Conservation (phyloP, 1,139 yeast species). For the Taiozyma onychis region DNA sequence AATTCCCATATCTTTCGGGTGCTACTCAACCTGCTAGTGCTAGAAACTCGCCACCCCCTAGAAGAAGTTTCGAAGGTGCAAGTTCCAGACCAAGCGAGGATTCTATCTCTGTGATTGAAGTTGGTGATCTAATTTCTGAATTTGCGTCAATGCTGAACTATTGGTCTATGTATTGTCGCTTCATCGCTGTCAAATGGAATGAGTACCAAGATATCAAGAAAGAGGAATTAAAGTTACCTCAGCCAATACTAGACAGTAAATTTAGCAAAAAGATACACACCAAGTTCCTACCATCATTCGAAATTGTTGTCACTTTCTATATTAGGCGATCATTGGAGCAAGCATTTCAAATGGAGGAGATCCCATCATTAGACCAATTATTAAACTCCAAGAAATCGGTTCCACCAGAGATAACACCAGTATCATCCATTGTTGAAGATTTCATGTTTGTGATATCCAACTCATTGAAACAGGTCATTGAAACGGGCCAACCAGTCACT, state of each 20-base stretch:
- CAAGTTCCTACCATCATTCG: conserved; percentile 56
- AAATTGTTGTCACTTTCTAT: conserved; percentile 57
- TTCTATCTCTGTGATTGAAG: conserved; percentile 41
- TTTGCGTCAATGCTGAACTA: conserved; percentile 72
- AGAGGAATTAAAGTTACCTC: conserved; percentile 36
- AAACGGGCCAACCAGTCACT: conserved; percentile 53
- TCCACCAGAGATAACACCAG: conserved; percentile 38
- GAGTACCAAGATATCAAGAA: conserved; percentile 30
- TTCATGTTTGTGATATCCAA: conserved; percentile 66
- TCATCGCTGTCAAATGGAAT: conserved; percentile 63
- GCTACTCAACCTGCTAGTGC: conserved; percentile 9
- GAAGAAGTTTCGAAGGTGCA: conserved; percentile 23
- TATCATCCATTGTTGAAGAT: conserved; percentile 86
- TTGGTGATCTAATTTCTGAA: conserved; percentile 59
- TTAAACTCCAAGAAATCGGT: conserved; percentile 10
- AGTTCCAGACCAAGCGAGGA: conserved; percentile 23
- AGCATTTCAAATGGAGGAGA: conserved; percentile 73
- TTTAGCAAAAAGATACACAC: conserved; percentile 54
- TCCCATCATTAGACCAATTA: conserved; percentile 41
- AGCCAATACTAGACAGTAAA: conserved; percentile 52
- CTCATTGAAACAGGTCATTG: conserved; percentile 52
- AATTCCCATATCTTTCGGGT: conserved; percentile 43
- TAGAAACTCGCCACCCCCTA: conserved; percentile 11
- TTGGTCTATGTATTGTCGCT: conserved; percentile 82
- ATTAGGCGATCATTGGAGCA: conserved; percentile 77